Evolutionary conservation across 129 eudicot genomes (phyloP), one percentile per base, ranked within the genome.

Genomic region (Erigeron canadensis): DNA sequence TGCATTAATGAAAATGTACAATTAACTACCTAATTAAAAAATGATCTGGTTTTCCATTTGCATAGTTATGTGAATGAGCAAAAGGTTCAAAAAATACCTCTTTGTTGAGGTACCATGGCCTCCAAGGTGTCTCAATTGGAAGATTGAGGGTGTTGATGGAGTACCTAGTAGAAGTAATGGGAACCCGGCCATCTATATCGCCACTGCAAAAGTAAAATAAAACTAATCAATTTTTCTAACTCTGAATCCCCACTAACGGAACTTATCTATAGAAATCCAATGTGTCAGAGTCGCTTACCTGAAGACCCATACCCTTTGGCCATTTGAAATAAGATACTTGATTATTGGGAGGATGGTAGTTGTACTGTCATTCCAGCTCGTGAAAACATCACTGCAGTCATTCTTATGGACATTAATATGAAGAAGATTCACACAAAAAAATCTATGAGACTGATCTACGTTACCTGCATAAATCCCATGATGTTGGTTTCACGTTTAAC

Each of bases 21-120:
- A 23, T 2, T 1, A 23, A 23, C 34, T 2, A 23, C 34, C 34
- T 1, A 23, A 23, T 23, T 23, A 23, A 23, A 23, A 46, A 23
- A 11, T 10, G 4, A 34, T 15, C 5, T 44, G 54, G 1, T 41
- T 63, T 15, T 23, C 2, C 12, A 6, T 53, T 13, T 9, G 17
- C 53, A 51, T 34, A 66, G 23, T 40, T 7, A 75, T 63, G 5
- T 63, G 17, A 43, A 76, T 34, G 63, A 34, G 43, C 5, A 58
- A 59, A 55, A 68, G 57, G 68, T 77, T 53, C 7, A n/a, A 43
- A 53, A 28, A 78, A 63, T 53, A 79, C 83, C 84, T 84, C 82
- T n/a, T 80, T 56, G 79, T 75, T 65, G 21, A 67, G 77, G 77
- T 81, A 85, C 86, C 89, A 85, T 85, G 89, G 80, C 40, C 84